Evolutionary conservation across 2,329 filamentous ascomycete genomes (phyloP), one percentile per base, ranked within the genome.

Genomic region (Botrytis squamosa): DNA sequence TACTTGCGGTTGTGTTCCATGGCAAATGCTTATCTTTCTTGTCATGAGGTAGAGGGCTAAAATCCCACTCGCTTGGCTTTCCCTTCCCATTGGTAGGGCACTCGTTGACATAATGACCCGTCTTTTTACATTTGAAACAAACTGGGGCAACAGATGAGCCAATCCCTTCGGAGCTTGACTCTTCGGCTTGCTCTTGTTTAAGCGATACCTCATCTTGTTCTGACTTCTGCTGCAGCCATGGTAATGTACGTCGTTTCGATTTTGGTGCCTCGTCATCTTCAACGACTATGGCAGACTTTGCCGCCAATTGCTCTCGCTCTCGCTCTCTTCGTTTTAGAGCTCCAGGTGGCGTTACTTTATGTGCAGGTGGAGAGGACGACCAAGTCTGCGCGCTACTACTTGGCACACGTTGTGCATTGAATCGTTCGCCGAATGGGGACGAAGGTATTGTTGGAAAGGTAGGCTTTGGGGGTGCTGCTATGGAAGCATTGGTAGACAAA

Each of bases 1-100:
- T 89, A 78, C 91, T 95, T 25, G 89, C 89, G 0, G 91, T 92
- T 25, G 90, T 89, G 77, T 96, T 91, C 93, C 93, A 97, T 0
- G 86, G 85, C 52, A 57, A 4, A 57, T 57, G n/a, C 52, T 57
- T 57, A 18, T 86, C 86, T 9, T 68, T 75, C 52, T 86, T 77
- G 18, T 77, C 76, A 25, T 76, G 77, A 5, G 72, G 66, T 83
- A 12, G 81, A 80, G 64, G 84, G 79, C 22, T 87, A 85, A 5
- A 87, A 38, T 79, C 72, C 7, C 44, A 75, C 46, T 70, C 36
- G 12, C 69, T 74, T 16, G 75, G 68, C 25, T 75, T 74, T 25
- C 71, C 75, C 64, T 77, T 78, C 9, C 65, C 62, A 18, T 55
- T 38, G 16, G 57, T 74, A 14, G 76, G 74, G 70, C 78, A 80